Percentiles rank a stretch among this genome's conserved stretches.
Evolutionary conservation across 495 filamentous ascomycete species (phyloP).

Genomic region (Aspergillus incahuasiensis): DNA sequence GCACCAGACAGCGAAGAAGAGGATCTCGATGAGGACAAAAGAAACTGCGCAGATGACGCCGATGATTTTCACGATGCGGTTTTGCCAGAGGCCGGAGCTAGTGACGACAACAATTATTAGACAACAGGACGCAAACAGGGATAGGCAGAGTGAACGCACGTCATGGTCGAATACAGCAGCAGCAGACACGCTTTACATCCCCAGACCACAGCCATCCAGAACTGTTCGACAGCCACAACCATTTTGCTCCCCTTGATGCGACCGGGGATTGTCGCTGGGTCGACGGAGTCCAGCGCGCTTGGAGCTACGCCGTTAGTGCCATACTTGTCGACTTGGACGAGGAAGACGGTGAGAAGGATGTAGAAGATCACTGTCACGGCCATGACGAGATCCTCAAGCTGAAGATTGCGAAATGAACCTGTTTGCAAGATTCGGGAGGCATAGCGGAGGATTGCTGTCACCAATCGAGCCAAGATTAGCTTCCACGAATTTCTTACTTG

Average conservation of each 20-base stretch:
- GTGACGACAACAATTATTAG: too few relatives aligned
- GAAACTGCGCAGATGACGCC: conserved; percentile 42
- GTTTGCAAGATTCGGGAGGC: conserved; percentile 38
- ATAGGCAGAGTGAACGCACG: too few relatives aligned
- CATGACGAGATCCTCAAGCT: conserved; percentile 55
- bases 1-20: conserved; percentile 57
- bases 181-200: conserved; percentile 50
- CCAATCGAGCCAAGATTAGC: too few relatives aligned
- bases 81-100: conserved; percentile 30
- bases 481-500: too few relatives aligned
- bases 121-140: too few relatives aligned
- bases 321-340: conserved; percentile 48
- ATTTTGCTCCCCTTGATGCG: conserved; percentile 51
- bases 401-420: conserved; percentile 39
- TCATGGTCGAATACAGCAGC: conserved; percentile 50
- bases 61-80: conserved; percentile 46
- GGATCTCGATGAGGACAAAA: conserved; percentile 51
- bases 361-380: conserved; percentile 40
- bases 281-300: conserved; percentile 37
- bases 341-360: conserved; percentile 46
- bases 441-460: conserved; percentile 13
- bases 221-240: conserved; percentile 38
- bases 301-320: conserved; percentile 53
- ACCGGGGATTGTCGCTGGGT: conserved; percentile 30
- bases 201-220: conserved; percentile 44